Evolutionary conservation across 345 rosid genomes (phyloP), one percentile per base, ranked within the genome.

Genomic region (Linum lewisii): DNA sequence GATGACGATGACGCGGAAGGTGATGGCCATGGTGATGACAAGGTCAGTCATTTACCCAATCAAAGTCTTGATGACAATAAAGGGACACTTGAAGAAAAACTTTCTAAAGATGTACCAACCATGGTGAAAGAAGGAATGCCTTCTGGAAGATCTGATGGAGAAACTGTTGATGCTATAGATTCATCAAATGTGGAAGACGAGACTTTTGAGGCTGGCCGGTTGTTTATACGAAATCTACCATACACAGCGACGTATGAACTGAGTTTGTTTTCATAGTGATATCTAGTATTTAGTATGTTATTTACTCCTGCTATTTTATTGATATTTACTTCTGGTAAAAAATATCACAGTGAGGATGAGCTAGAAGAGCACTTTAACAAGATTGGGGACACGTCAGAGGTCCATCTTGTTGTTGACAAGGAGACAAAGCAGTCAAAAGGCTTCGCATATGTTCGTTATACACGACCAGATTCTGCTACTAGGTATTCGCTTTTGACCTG

Each of bases 351-450:
- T 59, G 97, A 85, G 74, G 98, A 92, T 69, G 97, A 92, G 69
- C 78, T 93, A 71, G 81, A 65, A 71, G 95, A 86, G 67, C 84
- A 75, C 63, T 93, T 89, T 63, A 65, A 75, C 67, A 66, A 66
- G 58, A 82, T 69, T 64, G 99, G 99, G 34, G 76, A 78, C 16
- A 61, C 87, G 63, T 74, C 81, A 8, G 76, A 83, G 70, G 97
- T 86, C 66, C 97, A 89, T 72, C 65, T 93, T 71, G 94, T 93
- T 66, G 77, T 89, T 60, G 89, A 93, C 71, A 89, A 81, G 75
- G 91, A 82, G 75, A 93, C 95, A 29, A 93, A 86, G 74, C 78
- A 86, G 59, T 86, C 99, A 60, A 93, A 78, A 69, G 99, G 99
- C 72, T 59, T 89, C 60, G 97, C 98, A 60, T 92, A 82, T 26